phyloP scores from a whole-genome alignment of 495 filamentous ascomycete species.

The Xylaria longipes region DNA sequence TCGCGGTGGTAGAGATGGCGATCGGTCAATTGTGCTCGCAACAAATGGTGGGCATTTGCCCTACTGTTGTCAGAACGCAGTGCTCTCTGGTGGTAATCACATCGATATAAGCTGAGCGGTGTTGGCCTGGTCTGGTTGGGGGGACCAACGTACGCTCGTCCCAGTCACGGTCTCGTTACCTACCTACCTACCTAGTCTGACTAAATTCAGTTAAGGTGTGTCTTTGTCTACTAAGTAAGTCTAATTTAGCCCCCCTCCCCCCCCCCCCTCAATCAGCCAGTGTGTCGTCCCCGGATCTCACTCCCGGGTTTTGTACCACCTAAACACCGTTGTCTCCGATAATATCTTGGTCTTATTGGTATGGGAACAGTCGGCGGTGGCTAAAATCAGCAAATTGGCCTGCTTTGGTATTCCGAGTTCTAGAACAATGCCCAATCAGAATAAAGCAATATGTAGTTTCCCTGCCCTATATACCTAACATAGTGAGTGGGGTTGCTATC shows the following conservation, averaged over 20 bases:
- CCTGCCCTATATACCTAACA: constrained; percentile 3
- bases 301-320: constrained; percentile 14
- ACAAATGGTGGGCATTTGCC: not conserved
- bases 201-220: not conserved
- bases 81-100: not conserved
- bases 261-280: constrained; percentile 3
- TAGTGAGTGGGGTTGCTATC: not conserved
- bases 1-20: not conserved
- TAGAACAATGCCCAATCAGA: not conserved
- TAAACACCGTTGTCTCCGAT: constrained; percentile 25
- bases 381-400: not conserved
- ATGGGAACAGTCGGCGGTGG: not conserved
- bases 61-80: not conserved
- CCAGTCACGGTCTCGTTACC: not conserved
- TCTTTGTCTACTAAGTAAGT: constrained; percentile 1
- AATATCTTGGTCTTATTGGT: not conserved
- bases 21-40: not conserved
- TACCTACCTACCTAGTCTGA: not conserved
- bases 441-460: not conserved
- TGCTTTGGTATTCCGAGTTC: not conserved
- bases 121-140: not conserved
- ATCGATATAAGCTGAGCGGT: not conserved
- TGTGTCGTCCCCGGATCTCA: not conserved
- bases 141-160: not conserved
- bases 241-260: constrained; percentile 6